Base-by-base conservation (phyloP, 1,139 yeast genomes). In the Arxiozyma heterogenica region DNA sequence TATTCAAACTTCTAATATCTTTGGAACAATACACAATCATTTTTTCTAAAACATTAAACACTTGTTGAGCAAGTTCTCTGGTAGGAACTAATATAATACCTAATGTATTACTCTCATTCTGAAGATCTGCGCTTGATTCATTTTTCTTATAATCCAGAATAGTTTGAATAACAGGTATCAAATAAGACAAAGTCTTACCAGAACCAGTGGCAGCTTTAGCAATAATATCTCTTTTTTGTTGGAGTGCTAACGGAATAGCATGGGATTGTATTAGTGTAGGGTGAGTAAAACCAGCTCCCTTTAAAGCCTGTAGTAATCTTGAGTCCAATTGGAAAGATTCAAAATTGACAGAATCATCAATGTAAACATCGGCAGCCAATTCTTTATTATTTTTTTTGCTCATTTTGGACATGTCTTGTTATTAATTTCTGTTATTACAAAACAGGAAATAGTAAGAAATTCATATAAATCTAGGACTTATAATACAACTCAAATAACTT, bases 151-250 rank as follows among this genome's bases (percentile, higher is more conserved):
- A 71, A 25, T 72, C 69, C 55, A 89, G 73, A 50, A 89, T 77
- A 50, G 78, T 76, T 65, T 89, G 90, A 43, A 89, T 70, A 20
- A 89, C 83, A 4, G 96, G 96, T 49, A 89, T 77, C 58, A 83
- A 70, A 66, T 88, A 89, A 1, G 96, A 95, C 23, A 86, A 86
- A 0, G 96, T 89, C 68, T 89, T 89, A 60, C 96, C 96, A 3
- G 95, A 85, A 8, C 96, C 96, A 1, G 96, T 89, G 44, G 86
- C 81, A 20, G 96, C 95, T 64, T 86, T 81, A 38, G 95, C 95
- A 43, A 89, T 84, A 59, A 89, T 84, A 67, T 89, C 96, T 71
- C 90, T 81, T 64, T 84, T 85, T 61, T 87, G 94, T 61, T 88
- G 87, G 53, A 93, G 72, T 1, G 98, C 96, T 54, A 93, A 73